Percentiles rank a stretch among this genome's conserved stretches.
Conservation (phyloP, 2,329 filamentous ascomycete genomes). For the Neofusicoccum sp. region DNA sequence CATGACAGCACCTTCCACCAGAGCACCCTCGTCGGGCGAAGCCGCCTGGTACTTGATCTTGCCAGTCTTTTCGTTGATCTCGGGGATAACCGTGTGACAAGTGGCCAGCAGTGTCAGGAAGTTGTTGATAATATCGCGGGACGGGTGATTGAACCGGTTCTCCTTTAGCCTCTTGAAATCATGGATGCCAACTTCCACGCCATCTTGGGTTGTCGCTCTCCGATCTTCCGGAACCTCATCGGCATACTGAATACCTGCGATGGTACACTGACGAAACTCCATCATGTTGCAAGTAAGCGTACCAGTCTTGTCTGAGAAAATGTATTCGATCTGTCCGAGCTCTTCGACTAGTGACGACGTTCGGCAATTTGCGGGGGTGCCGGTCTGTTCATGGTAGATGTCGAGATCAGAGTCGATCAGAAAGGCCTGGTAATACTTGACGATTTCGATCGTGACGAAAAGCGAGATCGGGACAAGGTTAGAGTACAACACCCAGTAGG, state of each 20-base stretch:
- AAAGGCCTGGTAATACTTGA: conserved; percentile 98
- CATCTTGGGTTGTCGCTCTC: conserved; percentile 74
- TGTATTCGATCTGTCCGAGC: conserved; percentile 95
- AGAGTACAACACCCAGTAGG: conserved; percentile 97
- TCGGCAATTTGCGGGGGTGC: conserved; percentile 92
- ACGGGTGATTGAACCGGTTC: conserved; percentile 64
- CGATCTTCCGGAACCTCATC: conserved; percentile 91
- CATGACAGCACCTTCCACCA: conserved; percentile 83
- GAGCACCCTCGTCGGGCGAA: conserved; percentile 93
- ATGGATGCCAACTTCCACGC: conserved; percentile 73
- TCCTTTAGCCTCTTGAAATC: conserved; percentile 74
- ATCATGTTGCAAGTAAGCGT: conserved; percentile 98
- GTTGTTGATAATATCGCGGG: conserved; percentile 68
- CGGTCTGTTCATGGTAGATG: conserved; percentile 94
- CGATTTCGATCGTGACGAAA: conserved; percentile 94
- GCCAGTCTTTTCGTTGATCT: conserved; percentile 68
- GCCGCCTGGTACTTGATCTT: conserved; percentile 97
- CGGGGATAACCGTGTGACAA: conserved; percentile 96
- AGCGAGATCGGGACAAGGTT: conserved; percentile 95
- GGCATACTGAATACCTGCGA: conserved; percentile 89
- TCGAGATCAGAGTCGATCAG: conserved; percentile 97
- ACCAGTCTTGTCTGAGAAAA: conserved; percentile 97
- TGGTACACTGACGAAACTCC: conserved; percentile 95
- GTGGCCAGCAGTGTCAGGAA: conserved; percentile 84
- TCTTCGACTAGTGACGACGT: conserved; percentile 97